Percentiles rank a stretch among this genome's conserved stretches.
Conservation (phyloP, 345 rosid species). For the Rhodamnia argentea region DNA sequence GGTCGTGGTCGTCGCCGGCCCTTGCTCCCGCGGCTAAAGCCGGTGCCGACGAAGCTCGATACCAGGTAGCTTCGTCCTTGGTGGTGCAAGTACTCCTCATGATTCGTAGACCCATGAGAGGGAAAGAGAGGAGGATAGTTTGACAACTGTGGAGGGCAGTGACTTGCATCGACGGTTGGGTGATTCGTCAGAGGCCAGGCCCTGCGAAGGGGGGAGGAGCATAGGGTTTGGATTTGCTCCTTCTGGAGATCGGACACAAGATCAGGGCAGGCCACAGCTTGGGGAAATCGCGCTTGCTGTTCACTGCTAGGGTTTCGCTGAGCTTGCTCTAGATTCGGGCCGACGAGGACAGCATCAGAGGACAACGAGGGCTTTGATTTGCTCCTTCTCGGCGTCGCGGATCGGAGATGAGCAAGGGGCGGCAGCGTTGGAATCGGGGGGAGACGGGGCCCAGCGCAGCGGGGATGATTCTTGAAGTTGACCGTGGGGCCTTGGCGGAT, state of each 20-base stretch:
- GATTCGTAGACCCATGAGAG: too few species aligned
- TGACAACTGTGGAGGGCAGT: too few species aligned
- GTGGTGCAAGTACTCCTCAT: too few species aligned
- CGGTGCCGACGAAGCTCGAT: too few species aligned
- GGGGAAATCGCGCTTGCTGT: slow-evolving; percentile 90
- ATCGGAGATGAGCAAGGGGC: slow-evolving; percentile 30
- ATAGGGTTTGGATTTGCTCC: too few species aligned
- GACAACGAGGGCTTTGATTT: slow-evolving; percentile 74
- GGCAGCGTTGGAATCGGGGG: slow-evolving; percentile 17
- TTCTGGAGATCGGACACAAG: slow-evolving; percentile 48
- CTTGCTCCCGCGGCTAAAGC: too few species aligned
- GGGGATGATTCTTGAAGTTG: slow-evolving; percentile 89
- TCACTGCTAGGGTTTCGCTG: slow-evolving; percentile 80
- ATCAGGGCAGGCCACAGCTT: slow-evolving; percentile 77
- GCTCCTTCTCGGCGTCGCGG: slow-evolving; percentile 60
- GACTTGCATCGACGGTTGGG: too few species aligned
- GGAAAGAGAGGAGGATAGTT: too few species aligned
- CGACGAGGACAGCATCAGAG: slow-evolving; percentile 72
- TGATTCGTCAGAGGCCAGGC: too few species aligned
- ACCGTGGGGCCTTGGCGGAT: slow-evolving; percentile 92
- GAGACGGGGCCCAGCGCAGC: slow-evolving; percentile 64
- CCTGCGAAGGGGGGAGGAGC: too few species aligned
- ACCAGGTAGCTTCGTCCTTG: too few species aligned
- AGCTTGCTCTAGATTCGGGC: slow-evolving; percentile 88
- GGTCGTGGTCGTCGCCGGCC: too few species aligned